Percentiles rank a stretch among this genome's conserved stretches.
Conservation (phyloP, 257 asterid genomes). For the Gentiana macrophylla region DNA sequence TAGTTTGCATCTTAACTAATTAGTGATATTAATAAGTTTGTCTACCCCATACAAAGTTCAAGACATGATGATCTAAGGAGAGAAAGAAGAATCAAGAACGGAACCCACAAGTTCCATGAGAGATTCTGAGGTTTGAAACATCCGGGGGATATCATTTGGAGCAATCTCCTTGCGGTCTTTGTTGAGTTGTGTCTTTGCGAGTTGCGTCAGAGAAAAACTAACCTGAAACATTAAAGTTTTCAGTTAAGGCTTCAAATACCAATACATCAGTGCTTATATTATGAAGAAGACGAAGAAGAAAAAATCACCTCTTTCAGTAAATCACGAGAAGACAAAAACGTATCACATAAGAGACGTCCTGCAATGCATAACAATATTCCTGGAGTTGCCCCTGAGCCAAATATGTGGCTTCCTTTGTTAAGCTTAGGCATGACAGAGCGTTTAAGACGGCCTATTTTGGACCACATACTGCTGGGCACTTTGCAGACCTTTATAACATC, state of each 20-base stretch:
- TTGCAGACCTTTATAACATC: conserved; percentile 49
- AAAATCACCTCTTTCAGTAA: conserved; percentile 75
- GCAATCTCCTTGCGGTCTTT: conserved; percentile 76
- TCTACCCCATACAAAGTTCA: background rate
- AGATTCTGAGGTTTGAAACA: conserved; percentile 72
- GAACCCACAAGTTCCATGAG: conserved; percentile 74
- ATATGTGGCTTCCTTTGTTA: conserved; percentile 59
- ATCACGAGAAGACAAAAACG: conserved; percentile 78
- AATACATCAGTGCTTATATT: background rate
- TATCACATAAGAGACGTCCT: conserved; percentile 95
- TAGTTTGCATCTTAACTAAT: background rate
- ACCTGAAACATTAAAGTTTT: conserved; percentile 45
- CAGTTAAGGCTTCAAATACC: conserved; percentile 10
- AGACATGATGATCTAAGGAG: background rate
- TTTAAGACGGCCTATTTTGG: conserved; percentile 90
- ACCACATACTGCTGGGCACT: conserved; percentile 79
- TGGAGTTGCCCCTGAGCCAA: conserved; percentile 88
- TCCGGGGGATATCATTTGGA: conserved; percentile 67
- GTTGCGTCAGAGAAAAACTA: conserved; percentile 88
- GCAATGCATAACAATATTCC: conserved; percentile 91
- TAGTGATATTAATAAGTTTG: background rate
- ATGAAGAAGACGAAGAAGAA: conserved; percentile 2
- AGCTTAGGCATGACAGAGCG: conserved; percentile 90
- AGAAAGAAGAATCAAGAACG: conserved; percentile 5
- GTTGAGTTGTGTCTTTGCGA: conserved; percentile 73